Evolutionary conservation across 1,139 yeast species (phyloP), one percentile per base, ranked within the genome.

Genomic region (Pichia sp.): DNA sequence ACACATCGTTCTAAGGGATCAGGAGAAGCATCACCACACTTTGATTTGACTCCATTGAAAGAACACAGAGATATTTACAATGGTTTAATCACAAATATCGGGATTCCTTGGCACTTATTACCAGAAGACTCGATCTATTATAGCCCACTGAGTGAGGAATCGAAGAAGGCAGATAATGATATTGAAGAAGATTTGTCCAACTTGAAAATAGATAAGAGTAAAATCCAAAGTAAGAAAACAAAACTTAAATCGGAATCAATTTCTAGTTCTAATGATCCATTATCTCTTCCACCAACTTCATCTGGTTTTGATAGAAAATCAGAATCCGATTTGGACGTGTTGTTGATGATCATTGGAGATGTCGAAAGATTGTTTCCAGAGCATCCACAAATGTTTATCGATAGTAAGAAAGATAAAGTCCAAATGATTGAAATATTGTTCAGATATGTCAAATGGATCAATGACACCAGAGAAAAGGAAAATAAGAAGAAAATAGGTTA

Each of bases 341-440:
- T 76, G 31, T 72, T 73, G 22, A 71, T 75, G n/a, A 77, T 84
- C n/a, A 73, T 78, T 17, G 63, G 82, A 50, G 91, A 84, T 57
- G 77, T 83, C 7, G 81, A 81, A 27, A 65, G 91, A 49, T 65
- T 84, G 19, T 76, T 83, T 53, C 83, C 83, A 0, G 67, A 65
- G 41, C 76, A 83, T 4, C 85, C 83, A 31, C 69, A 67, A 3
- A 71, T 77, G 46, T 82, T 79, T 60, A 70, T 69, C 44, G 47
- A 63, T 15, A 58, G 60, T 27, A 49, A 58, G 1, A 48, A 51
- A 6, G 67, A 70, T 41, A 76, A 77, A 56, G 58, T 66, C 12
- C 73, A 71, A 40, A 66, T 84, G 51, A 70, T 77, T 20, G 76
- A 77, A 54, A 67, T 83, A 3, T 60, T 84, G 27, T 83, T 70